Base-by-base conservation (phyloP, 1,284 basidiomycete species). In the Leccinum ponderosum region DNA sequence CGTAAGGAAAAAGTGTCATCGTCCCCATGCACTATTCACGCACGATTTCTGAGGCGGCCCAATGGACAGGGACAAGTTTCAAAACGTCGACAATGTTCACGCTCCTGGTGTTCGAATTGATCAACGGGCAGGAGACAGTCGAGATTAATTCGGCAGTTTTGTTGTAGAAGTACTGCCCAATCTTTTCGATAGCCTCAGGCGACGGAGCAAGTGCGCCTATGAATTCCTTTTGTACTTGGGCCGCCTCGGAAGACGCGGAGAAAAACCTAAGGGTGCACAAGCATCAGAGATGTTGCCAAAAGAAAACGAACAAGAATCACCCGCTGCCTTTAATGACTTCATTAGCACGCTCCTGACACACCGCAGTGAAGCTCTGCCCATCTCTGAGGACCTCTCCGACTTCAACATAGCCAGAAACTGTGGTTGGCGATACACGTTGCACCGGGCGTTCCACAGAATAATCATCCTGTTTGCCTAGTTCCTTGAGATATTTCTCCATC, bases 81-180 rank as follows among this genome's bases (percentile, higher is more conserved):
- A 91, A 70, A 3, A 94, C 89, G 66, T 91, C 86, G 6, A 90
- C 86, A 61, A 95, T 75, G 69, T 95, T 90, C 22, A 93, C 78
- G 50, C 80, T 81, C 50, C 73, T 76, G 4, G 76, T 78, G 33
- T 81, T 79, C 22, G 79, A 76, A 14, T 81, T 83, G 11, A 87
- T 80, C 15, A 87, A 73, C 2, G 77, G 71, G 72, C 78, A 90
- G 2, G 87, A 86, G 62, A 81, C 73, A 20, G 72, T 65, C 35
- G 75, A 66, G 63, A 94, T 83, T 31, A 90, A 74, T 58, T 81
- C 79, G 29, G 77, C 76, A 27, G 89, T 89, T 62, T 81, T 86
- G 29, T 81, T 75, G 67, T 81, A 83, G 80, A 92, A 91, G 70
- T 81, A 90, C 48, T 76, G 66, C 27, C 80, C 81, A 55, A 87